These are phyloP conservation scores for Xylaria sp. DNA, from an alignment of 2,329 filamentous ascomycete species.

Conservation along the genomic window DNA sequence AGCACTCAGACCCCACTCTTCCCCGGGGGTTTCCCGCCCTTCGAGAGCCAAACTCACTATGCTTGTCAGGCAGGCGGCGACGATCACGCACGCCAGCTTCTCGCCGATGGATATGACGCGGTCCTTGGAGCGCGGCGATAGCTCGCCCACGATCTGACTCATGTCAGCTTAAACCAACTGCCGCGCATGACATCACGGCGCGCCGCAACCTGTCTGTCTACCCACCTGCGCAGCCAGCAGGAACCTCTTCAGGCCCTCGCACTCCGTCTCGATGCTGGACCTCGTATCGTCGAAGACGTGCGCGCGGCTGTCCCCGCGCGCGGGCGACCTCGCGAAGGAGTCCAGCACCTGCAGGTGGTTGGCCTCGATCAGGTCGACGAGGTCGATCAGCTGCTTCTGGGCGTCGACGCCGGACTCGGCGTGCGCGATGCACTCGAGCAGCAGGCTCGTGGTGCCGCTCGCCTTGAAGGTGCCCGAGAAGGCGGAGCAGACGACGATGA, in stretches of 20 bases:
- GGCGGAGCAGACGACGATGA: slow-evolving; percentile 60
- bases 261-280: slow-evolving; percentile 50
- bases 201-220: too few species aligned
- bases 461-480: slow-evolving; percentile 56
- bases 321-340: slow-evolving; percentile 23
- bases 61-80: slow-evolving; percentile 34
- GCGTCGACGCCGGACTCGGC: slow-evolving; percentile 24
- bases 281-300: slow-evolving; percentile 45
- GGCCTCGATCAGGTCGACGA: slow-evolving; percentile 52
- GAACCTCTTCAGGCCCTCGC: slow-evolving; percentile 50
- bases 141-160: slow-evolving; percentile 47
- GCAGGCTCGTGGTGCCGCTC: slow-evolving; percentile 56
- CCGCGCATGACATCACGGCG: background rate
- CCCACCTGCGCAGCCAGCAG: slow-evolving; percentile 54
- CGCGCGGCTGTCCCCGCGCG: background rate
- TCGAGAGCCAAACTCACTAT: slow-evolving; percentile 27
- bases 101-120: slow-evolving; percentile 50
- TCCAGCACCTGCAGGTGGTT: slow-evolving; percentile 50
- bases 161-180: slow-evolving; percentile 12
- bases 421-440: slow-evolving; percentile 38
- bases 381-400: slow-evolving; percentile 45
- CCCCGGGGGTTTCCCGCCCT: background rate
- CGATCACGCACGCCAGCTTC: slow-evolving; percentile 36
- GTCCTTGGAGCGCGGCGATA: slow-evolving; percentile 54
- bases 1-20: too few species aligned